Evolutionary conservation across 2,329 filamentous ascomycete species (phyloP), one percentile per base, ranked within the genome.

Genomic region (Dactylonectria estremocensis): DNA sequence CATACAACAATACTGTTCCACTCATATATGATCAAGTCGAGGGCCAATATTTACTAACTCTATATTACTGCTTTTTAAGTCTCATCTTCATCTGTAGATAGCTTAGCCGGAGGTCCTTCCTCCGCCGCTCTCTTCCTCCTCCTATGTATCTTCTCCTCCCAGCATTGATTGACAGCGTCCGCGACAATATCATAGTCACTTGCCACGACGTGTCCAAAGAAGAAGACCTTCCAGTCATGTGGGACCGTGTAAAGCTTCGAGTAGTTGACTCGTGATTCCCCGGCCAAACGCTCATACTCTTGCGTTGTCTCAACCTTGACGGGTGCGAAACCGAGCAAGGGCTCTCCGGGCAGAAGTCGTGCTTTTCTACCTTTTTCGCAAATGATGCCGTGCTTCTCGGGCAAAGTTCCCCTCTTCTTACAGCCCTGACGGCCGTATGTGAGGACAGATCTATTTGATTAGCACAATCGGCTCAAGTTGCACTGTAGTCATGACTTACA

Each of bases 181-280:
- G 72, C 72, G 33, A 88, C 83, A 10, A 77, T 78, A 0, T 83
- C 73, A 69, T 82, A 83, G 71, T 87, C 81, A 0, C 79, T 71
- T 1, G 70, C 61, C 3, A 73, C 62, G 14, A 90, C 80, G 4
- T 77, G 73, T n/a, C 88, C 88, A 57, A 90, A 85, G 72, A 90
- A 89, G 70, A 85, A 82, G n/a, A 90, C 86, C 50, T 82, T 84
- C 70, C 85, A 79, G 71, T 90, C 90, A 77, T 90, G 88, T 75
- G 89, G 87, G 24, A 90, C 81, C 3, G 86, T 88, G 28, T 84
- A 81, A 5, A 87, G 78, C 69, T 89, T 89, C 5, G 86, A 85
- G 75, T 89, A 90, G 77, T 90, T 89, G 70, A 89, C 83, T 5
- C 88, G 84, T 13, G 88, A 90, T 80, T 61, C 77, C 83, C 66